Base-by-base conservation (phyloP, 768 basidiomycete genomes). In the Dioszegia crocea region DNA sequence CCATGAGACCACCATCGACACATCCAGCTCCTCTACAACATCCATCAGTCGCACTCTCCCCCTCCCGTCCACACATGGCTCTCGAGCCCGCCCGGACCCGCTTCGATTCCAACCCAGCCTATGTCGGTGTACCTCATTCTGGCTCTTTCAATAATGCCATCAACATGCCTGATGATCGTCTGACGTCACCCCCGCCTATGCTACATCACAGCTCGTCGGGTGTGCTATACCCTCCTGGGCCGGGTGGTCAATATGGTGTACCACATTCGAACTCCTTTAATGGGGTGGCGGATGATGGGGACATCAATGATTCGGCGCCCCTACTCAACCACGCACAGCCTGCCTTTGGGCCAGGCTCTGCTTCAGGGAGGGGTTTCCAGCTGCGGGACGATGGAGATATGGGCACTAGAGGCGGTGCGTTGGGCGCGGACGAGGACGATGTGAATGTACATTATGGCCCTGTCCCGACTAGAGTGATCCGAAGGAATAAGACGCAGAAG, bases 401-500 rank as follows among this genome's bases (percentile, higher is more conserved):
- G 65, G 68, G 65, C 30, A 58, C 14, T 53, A 47, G 59, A 56
- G 44, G 29, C 14, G 50, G 56, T 45, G 56, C 23, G 9, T 10
- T 40, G 3, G 23, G 56, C 19, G 58, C 51, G 24, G 65, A 64
- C 19, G 53, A 70, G 36, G 66, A 73, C 16, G 76, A 77, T 52
- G 65, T 58, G 24, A 77, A 76, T 56, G 67, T 80, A 4, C 90
- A 93, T 76, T 94, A 90, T 76, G 91, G 91, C 4, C 89, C 91
- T 16, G 88, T 89, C 1, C 91, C 91, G 6, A 77, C 83, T 26
- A 88, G 91, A 38, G 84, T 89, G 27, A 77, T 85, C 33, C 83
- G 91, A 50, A 81, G 91, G 58, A 84, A 88, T 81, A 94, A 93
- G 78, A 98, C 93, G 0, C 91, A 85, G 79, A 89, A 89, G 73